Base-by-base conservation (phyloP, 345 rosid genomes). In the Eucalyptus marginata region DNA sequence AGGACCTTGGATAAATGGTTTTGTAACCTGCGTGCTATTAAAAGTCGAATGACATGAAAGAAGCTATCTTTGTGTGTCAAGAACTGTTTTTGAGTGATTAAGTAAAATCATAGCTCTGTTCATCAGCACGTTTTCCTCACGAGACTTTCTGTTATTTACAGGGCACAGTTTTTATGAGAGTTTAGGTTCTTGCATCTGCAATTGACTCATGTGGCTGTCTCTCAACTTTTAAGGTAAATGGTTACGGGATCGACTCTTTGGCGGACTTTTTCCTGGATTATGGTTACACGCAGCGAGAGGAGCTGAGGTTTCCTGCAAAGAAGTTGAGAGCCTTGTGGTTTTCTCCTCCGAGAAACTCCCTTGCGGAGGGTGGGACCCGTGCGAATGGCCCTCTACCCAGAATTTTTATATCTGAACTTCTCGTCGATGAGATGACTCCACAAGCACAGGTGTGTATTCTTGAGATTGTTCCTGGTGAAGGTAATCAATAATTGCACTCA, bases 241-340 rank as follows among this genome's bases (percentile, higher is more conserved):
- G 97, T 58, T 95, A 95, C 88, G 99, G 99, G 87, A 95, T 97
- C 90, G 93, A 94, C 31, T 96, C 99, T 51, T 91, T 97, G 92
- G 98, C 97, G 25, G 94, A 93, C 14, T 91, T 97, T 87, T 97
- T 97, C 94, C 88, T 95, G 91, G 99, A 96, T 87, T 94, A 93
- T 90, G 99, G 99, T 12, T 97, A 96, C 89, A 95, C 95, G 22
- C 96, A 87, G 40, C 90, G 80, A 91, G 99, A 96, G 87, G 97
- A 96, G 94, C 91, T 97, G 31, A 94, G 92, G n/a, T 97, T 97
- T 92, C 99, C 97, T 5, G 99, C 97, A 4, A 97, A 97, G 91
- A 96, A 97, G 89, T 91, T 97, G 88, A 95, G 94, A 91, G 99
- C 99, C 33, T 88, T 97, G 84, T 97, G 99, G 99, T 96, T 96